A percentile compares a stretch with the other conserved stretches of the same genome.
These are phyloP conservation scores for Irpex sp. DNA, from an alignment of 1,284 basidiomycete genomes.

Conservation along the genomic window DNA sequence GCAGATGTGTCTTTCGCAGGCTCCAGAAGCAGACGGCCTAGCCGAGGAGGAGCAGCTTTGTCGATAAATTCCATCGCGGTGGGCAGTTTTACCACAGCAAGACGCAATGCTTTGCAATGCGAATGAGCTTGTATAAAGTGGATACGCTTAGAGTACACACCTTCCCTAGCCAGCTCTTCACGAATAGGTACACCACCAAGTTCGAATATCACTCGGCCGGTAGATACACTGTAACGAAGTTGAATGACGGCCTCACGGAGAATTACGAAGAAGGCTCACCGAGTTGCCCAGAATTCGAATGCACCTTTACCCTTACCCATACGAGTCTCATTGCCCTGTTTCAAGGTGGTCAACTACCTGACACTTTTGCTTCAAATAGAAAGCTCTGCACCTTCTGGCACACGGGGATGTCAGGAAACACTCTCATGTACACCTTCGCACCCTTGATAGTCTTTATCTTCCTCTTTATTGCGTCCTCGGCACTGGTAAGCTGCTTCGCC, in stretches of 20 bases:
- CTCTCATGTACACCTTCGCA: conserved; percentile 81
- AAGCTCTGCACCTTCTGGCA: conserved; percentile 80
- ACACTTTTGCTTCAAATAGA: neutral
- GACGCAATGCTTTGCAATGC: conserved; percentile 66
- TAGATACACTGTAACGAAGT: conserved; percentile 62
- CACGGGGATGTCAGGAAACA: conserved; percentile 96
- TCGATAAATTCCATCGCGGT: conserved; percentile 89
- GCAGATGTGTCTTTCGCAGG: conserved; percentile 24
- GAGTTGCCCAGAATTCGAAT: conserved; percentile 96
- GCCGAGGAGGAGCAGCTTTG: conserved; percentile 65
- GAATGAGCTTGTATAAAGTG: neutral
- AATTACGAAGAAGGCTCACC: conserved; percentile 47
- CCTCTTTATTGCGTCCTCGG: conserved; percentile 86
- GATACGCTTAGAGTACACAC: conserved; percentile 39
- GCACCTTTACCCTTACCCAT: conserved; percentile 99
- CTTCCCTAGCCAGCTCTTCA: conserved; percentile 91
- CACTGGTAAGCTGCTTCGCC: conserved; percentile 87
- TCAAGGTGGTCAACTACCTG: neutral
- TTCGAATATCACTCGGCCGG: conserved; percentile 94
- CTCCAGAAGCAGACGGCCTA: conserved; percentile 68
- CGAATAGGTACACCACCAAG: conserved; percentile 90
- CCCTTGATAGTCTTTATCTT: conserved; percentile 93
- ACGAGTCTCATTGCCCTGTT: conserved; percentile 94
- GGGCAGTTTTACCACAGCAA: conserved; percentile 89
- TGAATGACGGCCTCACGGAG: neutral